Conservation (phyloP, 768 basidiomycete genomes). For the Amanita molliuscula region DNA sequence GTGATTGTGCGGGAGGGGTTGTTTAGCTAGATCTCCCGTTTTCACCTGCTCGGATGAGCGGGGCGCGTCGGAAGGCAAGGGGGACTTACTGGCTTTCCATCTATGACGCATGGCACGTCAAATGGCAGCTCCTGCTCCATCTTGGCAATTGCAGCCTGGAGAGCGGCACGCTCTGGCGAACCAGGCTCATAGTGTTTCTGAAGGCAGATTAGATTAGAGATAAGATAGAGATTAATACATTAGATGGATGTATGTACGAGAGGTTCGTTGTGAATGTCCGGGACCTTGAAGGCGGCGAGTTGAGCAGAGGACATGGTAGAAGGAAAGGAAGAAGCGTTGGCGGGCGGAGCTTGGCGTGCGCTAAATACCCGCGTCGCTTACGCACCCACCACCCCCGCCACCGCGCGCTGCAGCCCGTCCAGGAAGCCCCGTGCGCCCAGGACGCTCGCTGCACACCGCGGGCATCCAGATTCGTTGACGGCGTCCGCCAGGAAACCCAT, state of each 20-base stretch:
- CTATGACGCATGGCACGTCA: conserved; percentile 88
- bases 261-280: conserved; percentile 84
- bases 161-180: conserved; percentile 62
- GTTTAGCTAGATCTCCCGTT: conserved; percentile 70
- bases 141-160: conserved; percentile 64
- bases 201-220: background rate
- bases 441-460: conserved; percentile 58
- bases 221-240: background rate
- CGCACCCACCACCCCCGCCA: conserved; percentile 28
- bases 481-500: conserved; percentile 47
- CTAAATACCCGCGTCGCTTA: background rate
- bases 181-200: conserved; percentile 74
- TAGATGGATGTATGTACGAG: conserved; percentile 45
- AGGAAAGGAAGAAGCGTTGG: background rate
- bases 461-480: conserved; percentile 41
- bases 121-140: conserved; percentile 82
- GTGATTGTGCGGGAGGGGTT: conserved; percentile 82
- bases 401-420: conserved; percentile 39
- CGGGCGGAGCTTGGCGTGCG: background rate
- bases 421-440: conserved; percentile 52
- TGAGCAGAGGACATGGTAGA: conserved; percentile 56
- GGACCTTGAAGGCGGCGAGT: conserved; percentile 81
- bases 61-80: background rate
- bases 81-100: conserved; percentile 60
- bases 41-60: conserved; percentile 41